phyloP scores from a whole-genome alignment of 148 eudicot species.

The Drosera capensis region DNA sequence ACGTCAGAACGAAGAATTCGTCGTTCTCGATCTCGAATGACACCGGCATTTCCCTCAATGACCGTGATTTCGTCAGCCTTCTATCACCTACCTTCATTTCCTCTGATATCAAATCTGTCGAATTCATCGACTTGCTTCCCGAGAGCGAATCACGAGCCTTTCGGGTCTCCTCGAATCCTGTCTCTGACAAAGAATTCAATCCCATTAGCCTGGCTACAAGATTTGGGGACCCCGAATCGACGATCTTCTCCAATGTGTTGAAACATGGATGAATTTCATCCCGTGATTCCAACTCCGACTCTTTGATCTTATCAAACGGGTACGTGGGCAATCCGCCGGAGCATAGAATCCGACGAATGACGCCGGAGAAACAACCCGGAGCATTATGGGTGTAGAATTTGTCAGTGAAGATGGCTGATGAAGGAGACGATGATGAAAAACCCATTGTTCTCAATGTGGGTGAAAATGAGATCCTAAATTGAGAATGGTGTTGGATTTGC shows the following conservation, averaged over 20 bases:
- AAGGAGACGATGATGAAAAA: slow-evolving; percentile 15
- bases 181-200: slow-evolving; percentile 36
- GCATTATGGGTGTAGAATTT: slow-evolving; percentile 14
- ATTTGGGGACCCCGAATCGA: slow-evolving; percentile 21
- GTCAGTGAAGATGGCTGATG: slow-evolving; percentile 7
- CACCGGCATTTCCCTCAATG: slow-evolving; percentile 27
- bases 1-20: slow-evolving; percentile 49
- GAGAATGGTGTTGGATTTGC: no score
- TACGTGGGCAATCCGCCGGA: slow-evolving; percentile 33
- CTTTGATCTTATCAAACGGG: slow-evolving; percentile 25
- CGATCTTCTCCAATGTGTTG: slow-evolving; percentile 9
- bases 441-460: no score
- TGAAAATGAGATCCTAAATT: no score
- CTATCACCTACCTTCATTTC: slow-evolving; percentile 14
- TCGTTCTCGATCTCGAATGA: slow-evolving; percentile 44
- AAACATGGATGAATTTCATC: slow-evolving; percentile 2
- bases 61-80: slow-evolving; percentile 27
- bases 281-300: slow-evolving; percentile 8
- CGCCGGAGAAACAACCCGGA: slow-evolving; percentile 26
- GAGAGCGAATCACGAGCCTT: slow-evolving; percentile 9
- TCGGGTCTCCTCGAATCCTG: slow-evolving; percentile 7
- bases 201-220: slow-evolving; percentile 80
- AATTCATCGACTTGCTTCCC: slow-evolving; percentile 24
- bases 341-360: slow-evolving; percentile 39
- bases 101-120: slow-evolving; percentile 21